These are phyloP conservation scores for Singerocomus inundabilis DNA, from an alignment of 1,284 basidiomycete genomes.

Conservation along the genomic window DNA sequence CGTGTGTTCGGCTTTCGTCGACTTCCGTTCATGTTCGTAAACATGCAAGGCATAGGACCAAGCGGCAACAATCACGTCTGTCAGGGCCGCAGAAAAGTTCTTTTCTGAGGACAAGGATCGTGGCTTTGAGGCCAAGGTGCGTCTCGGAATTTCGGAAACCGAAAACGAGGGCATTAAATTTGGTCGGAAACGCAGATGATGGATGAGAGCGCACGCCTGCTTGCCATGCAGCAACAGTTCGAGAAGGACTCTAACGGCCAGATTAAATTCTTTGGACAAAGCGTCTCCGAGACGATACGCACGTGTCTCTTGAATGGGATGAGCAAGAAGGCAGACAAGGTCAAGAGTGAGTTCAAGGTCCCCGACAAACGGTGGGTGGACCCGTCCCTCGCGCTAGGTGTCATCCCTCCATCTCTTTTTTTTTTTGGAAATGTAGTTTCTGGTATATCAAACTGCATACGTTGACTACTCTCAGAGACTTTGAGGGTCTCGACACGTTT, in stretches of 20 bases:
- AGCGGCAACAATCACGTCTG: constrained; percentile 63
- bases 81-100: constrained; percentile 86
- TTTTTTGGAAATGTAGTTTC: constrained; percentile 54
- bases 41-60: constrained; percentile 53
- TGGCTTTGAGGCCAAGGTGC: constrained; percentile 85
- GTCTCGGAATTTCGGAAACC: neutral
- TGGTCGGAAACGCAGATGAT: constrained; percentile 62
- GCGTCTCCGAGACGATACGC: constrained; percentile 81
- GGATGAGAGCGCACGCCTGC: constrained; percentile 80
- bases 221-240: constrained; percentile 80
- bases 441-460: constrained; percentile 91
- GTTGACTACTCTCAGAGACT: constrained; percentile 75
- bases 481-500: constrained; percentile 81
- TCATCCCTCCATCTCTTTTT: neutral
- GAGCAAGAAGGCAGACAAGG: constrained; percentile 82
- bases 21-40: constrained; percentile 5
- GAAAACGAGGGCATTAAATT: neutral
- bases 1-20: constrained; percentile 19
- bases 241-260: constrained; percentile 84
- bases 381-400: neutral
- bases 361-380: constrained; percentile 76
- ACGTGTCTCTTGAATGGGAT: constrained; percentile 75
- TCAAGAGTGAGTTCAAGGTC: constrained; percentile 86
- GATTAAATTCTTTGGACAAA: constrained; percentile 74
- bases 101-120: constrained; percentile 94